phyloP scores from a whole-genome alignment of 768 basidiomycete species.

The Rhizopogon rudus region DNA sequence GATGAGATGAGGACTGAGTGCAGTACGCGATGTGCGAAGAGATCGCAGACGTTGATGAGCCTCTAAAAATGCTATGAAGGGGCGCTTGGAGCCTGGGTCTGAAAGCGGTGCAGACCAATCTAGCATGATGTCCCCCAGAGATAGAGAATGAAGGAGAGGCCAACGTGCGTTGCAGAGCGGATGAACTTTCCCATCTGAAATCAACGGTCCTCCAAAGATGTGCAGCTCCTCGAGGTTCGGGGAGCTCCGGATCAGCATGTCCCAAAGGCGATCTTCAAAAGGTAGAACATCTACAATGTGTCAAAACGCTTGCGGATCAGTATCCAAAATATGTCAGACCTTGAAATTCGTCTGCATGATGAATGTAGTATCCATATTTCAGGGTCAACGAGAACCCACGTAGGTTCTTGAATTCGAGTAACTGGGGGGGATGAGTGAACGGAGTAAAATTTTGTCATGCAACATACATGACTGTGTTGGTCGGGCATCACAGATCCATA shows the following conservation, averaged over 20 bases:
- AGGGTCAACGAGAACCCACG: slow-evolving; percentile 57
- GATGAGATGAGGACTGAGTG: slow-evolving; percentile 50
- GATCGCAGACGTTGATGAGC: slow-evolving; percentile 50
- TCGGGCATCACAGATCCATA: slow-evolving; percentile 57
- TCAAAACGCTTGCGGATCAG: slow-evolving; percentile 1
- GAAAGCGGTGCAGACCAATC: slow-evolving; percentile 33
- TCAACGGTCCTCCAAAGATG: slow-evolving; percentile 31
- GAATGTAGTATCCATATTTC: slow-evolving; percentile 58
- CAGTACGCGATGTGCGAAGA: slow-evolving; percentile 48
- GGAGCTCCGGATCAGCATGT: slow-evolving; percentile 63
- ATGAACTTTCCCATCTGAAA: slow-evolving; percentile 42
- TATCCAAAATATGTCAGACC: slow-evolving; percentile 31
- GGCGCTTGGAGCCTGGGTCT: slow-evolving; percentile 39
- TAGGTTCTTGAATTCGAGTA: slow-evolving; percentile 66
- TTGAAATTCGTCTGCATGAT: slow-evolving; percentile 51
- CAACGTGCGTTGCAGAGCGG: slow-evolving; percentile 57
- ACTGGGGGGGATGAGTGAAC: slow-evolving; percentile 29
- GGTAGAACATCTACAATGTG: slow-evolving; percentile 13
- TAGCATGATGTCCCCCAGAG: slow-evolving; percentile 61
- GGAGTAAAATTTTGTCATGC: background rate
- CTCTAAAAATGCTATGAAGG: slow-evolving; percentile 66
- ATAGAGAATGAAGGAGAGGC: slow-evolving; percentile 57
- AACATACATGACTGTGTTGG: slow-evolving; percentile 58
- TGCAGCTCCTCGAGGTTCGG: slow-evolving; percentile 63
- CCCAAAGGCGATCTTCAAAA: slow-evolving; percentile 43